phyloP scores from a whole-genome alignment of 2,329 filamentous ascomycete genomes.

The Fusarium poae region DNA sequence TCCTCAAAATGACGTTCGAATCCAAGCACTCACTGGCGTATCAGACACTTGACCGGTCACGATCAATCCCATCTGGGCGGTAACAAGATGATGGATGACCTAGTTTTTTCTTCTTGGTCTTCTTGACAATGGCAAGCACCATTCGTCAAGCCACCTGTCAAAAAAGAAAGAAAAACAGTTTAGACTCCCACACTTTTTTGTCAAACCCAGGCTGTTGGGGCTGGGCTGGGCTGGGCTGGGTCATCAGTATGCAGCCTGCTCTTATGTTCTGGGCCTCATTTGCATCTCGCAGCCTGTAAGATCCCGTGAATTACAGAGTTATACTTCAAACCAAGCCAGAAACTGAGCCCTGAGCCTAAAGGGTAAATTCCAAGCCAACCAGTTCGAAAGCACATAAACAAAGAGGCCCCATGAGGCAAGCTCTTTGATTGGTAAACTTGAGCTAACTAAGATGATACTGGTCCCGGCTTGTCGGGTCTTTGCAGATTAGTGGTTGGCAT shows the following conservation, averaged over 20 bases:
- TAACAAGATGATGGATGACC: slow-evolving; percentile 49
- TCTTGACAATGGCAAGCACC: slow-evolving; percentile 49
- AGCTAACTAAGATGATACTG: too few relatives aligned
- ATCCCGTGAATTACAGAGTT: slow-evolving; percentile 17
- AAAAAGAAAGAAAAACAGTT: not conserved
- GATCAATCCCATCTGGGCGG: slow-evolving; percentile 37
- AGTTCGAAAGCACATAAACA: too few relatives aligned
- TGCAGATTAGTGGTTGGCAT: too few relatives aligned
- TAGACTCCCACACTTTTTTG: slow-evolving; percentile 18
- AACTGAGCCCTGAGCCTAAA: slow-evolving; percentile 10
- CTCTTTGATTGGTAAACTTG: too few relatives aligned
- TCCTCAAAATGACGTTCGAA: slow-evolving; percentile 36
- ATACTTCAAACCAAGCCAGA: slow-evolving; percentile 26
- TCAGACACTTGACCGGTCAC: slow-evolving; percentile 41
- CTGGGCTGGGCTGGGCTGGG: slow-evolving; percentile 13
- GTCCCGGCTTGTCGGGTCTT: too few relatives aligned
- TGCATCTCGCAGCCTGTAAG: slow-evolving; percentile 17
- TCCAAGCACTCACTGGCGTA: slow-evolving; percentile 26
- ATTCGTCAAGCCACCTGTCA: slow-evolving; percentile 25
- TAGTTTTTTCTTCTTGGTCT: slow-evolving; percentile 50
- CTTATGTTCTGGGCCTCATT: slow-evolving; percentile 37
- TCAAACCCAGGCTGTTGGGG: slow-evolving; percentile 13
- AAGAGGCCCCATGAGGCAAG: too few relatives aligned
- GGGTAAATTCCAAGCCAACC: slow-evolving; percentile 11
- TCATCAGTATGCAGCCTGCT: not conserved